These are phyloP conservation scores for Sphagnum magellanicum DNA, from an alignment of 228 moss, liverwort and hornwort genomes.

Conservation along the genomic window DNA sequence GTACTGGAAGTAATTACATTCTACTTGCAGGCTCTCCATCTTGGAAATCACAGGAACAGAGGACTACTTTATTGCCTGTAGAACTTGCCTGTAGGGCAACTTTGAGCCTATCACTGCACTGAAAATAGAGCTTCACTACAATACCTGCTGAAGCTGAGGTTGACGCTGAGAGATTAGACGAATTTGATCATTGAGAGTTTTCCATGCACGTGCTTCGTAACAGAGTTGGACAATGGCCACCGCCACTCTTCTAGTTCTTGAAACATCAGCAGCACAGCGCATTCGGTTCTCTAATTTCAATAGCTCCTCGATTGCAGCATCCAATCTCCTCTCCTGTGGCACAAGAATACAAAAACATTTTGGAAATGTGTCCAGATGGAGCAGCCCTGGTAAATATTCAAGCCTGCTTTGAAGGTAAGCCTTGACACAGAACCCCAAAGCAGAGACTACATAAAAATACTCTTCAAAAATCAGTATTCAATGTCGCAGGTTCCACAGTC, in stretches of 20 bases:
- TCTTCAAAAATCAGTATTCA: too few relatives aligned
- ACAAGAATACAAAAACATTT: not conserved
- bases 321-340: slow-evolving; percentile 34
- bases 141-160: slow-evolving; percentile 33
- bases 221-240: slow-evolving; percentile 34
- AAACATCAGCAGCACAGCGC: slow-evolving; percentile 17
- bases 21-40: not conserved
- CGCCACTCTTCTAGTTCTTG: slow-evolving; percentile 21
- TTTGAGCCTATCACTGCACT: too few relatives aligned
- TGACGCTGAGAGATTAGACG: slow-evolving; percentile 23
- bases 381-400: too few relatives aligned
- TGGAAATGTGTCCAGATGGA: too few relatives aligned
- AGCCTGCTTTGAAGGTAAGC: too few relatives aligned
- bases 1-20: not conserved
- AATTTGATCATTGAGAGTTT: slow-evolving; percentile 24
- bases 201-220: slow-evolving; percentile 40
- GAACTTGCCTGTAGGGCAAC: not conserved
- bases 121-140: not conserved
- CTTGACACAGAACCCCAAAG: too few relatives aligned
- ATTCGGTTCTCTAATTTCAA: slow-evolving; percentile 28
- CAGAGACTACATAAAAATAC: too few relatives aligned
- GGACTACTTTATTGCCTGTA: not conserved
- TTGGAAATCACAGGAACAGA: not conserved
- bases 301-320: slow-evolving; percentile 26
- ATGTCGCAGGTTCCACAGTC: too few relatives aligned